These are phyloP conservation scores for Tolypocladium tropicale DNA, from an alignment of 2,329 filamentous ascomycete genomes.

Conservation along the genomic window DNA sequence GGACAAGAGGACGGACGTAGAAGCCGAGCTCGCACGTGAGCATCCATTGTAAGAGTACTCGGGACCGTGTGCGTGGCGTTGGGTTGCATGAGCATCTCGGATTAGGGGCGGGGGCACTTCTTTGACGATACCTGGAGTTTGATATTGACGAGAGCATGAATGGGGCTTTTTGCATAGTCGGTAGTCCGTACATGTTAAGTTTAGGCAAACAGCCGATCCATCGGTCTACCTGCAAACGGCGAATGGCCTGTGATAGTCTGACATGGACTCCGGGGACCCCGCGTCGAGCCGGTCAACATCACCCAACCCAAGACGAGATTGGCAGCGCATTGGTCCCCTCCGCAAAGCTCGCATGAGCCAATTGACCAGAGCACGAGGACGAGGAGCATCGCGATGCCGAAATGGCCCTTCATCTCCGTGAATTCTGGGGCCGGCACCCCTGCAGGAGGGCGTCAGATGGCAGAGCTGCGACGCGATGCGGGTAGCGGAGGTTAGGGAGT, in stretches of 20 bases:
- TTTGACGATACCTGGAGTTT: not conserved
- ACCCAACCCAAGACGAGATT: not conserved
- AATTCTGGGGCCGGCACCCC: not conserved
- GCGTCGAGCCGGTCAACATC: not conserved
- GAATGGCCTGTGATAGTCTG: too few species aligned
- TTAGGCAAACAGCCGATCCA: not conserved
- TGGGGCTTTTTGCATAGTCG: not conserved
- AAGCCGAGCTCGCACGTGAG: not conserved
- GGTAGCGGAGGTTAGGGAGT: not conserved
- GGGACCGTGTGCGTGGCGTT: not conserved
- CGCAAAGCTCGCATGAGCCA: not conserved
- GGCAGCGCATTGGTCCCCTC: not conserved
- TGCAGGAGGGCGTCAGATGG: not conserved
- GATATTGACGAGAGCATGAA: not conserved
- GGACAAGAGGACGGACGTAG: conserved; percentile 2
- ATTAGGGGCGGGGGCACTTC: not conserved
- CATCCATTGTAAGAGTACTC: too few species aligned
- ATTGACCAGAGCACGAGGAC: not conserved
- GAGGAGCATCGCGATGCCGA: not conserved
- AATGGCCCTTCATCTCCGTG: not conserved
- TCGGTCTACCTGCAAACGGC: too few species aligned
- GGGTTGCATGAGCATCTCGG: not conserved
- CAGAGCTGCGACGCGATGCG: not conserved
- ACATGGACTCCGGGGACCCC: not conserved
- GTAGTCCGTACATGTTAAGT: not conserved